Evolutionary conservation across 305 asterid genomes (phyloP), one percentile per base, ranked within the genome.

Genomic region (Fraxinus baroniana): DNA sequence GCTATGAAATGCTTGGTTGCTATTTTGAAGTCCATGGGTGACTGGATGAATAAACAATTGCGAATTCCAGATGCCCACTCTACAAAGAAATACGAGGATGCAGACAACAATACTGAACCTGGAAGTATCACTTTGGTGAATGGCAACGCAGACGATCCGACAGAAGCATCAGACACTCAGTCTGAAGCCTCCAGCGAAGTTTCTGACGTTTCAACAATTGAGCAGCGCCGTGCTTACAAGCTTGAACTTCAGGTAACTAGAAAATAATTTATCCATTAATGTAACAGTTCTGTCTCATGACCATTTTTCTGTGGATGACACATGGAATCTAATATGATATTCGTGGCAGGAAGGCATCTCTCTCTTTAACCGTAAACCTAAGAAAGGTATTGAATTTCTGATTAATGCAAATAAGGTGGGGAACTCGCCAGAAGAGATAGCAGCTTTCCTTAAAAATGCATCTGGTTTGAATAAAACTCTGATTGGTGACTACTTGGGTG

Each of bases 401-500:
- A 90, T 95, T 80, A 93, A 87, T 83, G 98, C 97, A 79, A 97
- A 93, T 87, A 97, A 97, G 92, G 97, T 97, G 88, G 99, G 98
- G 73, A 86, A 88, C 83, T 90, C 98, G 13, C 92, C 99, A 64
- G 98, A 95, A 84, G 98, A 95, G 81, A 92, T 97, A 85, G 96
- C 98, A 82, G 88, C 86, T 81, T 97, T 97, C 91, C 93, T 97
- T 80, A 97, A 87, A 90, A 93, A 93, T 87, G 94, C 95, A 79
- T 89, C 95, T 87, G 98, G 98, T 76, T 91, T 97, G 78, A 88
- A 93, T 86, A 95, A 95, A 91, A 91, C 97, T 83, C 85, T 92
- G 91, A 93, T 97, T 82, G 99, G 99, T 78, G 98, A 97, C 88
- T 97, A 97, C 87, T 89, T 97, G 86, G 99, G 99, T 82, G 99